A percentile compares a stretch with the other conserved stretches of the same genome.
Evolutionary conservation across 2,329 filamentous ascomycete species (phyloP).

Genomic region (Didymella keratinophila): DNA sequence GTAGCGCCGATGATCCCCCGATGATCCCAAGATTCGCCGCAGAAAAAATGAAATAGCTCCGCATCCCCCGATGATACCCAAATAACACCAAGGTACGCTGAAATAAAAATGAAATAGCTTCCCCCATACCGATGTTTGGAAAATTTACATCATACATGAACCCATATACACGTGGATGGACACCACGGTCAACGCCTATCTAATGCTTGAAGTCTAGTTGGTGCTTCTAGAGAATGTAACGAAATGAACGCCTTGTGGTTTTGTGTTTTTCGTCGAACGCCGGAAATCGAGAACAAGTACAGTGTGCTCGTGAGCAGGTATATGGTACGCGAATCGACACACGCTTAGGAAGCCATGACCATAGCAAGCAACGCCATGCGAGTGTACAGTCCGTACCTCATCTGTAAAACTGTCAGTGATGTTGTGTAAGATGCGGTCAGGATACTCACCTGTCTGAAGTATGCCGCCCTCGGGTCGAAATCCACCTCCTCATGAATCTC

Average conservation of each 20-base stretch:
- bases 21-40: constrained; percentile 18
- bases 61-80: constrained; percentile 31
- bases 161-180: constrained; percentile 1
- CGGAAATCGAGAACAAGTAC: constrained; percentile 13
- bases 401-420: constrained; percentile 67
- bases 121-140: constrained; percentile 31
- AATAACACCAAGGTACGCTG: constrained; percentile 14
- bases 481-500: constrained; percentile 97
- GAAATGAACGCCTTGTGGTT: constrained; percentile 19
- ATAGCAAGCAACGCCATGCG: constrained; percentile 96
- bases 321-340: constrained; percentile 12
- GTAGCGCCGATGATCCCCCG: constrained; percentile 18
- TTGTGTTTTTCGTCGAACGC: constrained; percentile 26
- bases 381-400: constrained; percentile 97
- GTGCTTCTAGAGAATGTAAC: constrained; percentile 15
- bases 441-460: constrained; percentile 93
- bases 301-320: constrained; percentile 14
- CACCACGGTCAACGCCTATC: constrained; percentile 27
- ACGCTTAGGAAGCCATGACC: constrained; percentile 72
- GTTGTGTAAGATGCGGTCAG: not conserved
- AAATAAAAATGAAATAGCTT: constrained; percentile 38
- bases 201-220: constrained; percentile 32
- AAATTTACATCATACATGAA: constrained; percentile 32
- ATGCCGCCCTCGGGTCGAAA: constrained; percentile 94
- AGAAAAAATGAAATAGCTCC: constrained; percentile 49